phyloP scores from a whole-genome alignment of 2,329 filamentous ascomycete species.

The Fusarium chaquense region DNA sequence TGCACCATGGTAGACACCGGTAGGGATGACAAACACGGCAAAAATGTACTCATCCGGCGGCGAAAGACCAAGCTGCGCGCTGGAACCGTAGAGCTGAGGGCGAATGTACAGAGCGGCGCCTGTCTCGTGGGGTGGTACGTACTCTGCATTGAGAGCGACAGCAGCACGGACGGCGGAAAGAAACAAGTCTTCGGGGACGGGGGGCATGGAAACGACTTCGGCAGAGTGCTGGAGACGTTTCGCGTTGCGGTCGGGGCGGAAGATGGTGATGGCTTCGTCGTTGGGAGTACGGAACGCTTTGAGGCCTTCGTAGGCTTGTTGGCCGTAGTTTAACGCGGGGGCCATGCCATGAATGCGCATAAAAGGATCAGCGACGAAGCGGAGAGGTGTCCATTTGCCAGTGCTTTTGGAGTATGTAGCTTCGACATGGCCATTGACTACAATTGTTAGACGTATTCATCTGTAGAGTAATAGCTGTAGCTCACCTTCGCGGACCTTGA shows the following conservation, averaged over 20 bases:
- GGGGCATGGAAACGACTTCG: constrained; percentile 84
- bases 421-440: constrained; percentile 95
- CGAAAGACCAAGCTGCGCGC: constrained; percentile 85
- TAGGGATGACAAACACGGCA: constrained; percentile 88
- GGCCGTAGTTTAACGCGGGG: constrained; percentile 94
- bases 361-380: constrained; percentile 85
- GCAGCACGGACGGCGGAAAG: constrained; percentile 81
- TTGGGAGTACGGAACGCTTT: constrained; percentile 89
- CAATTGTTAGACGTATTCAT: neutral
- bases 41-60: constrained; percentile 95
- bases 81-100: constrained; percentile 87
- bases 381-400: constrained; percentile 80
- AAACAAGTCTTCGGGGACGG: constrained; percentile 82
- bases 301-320: constrained; percentile 98
- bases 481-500: constrained; percentile 87
- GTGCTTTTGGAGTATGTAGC: constrained; percentile 82
- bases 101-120: constrained; percentile 94
- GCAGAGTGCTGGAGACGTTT: constrained; percentile 86
- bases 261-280: constrained; percentile 80
- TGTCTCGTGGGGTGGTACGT: constrained; percentile 88
- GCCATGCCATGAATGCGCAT: constrained; percentile 95
- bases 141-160: constrained; percentile 89
- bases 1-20: constrained; percentile 92
- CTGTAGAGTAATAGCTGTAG: constrained; percentile 17
- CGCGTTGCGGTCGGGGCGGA: constrained; percentile 89